These are phyloP conservation scores for Monosporozyma yasuniensis DNA, from an alignment of 805 yeast species.

Conservation along the genomic window DNA sequence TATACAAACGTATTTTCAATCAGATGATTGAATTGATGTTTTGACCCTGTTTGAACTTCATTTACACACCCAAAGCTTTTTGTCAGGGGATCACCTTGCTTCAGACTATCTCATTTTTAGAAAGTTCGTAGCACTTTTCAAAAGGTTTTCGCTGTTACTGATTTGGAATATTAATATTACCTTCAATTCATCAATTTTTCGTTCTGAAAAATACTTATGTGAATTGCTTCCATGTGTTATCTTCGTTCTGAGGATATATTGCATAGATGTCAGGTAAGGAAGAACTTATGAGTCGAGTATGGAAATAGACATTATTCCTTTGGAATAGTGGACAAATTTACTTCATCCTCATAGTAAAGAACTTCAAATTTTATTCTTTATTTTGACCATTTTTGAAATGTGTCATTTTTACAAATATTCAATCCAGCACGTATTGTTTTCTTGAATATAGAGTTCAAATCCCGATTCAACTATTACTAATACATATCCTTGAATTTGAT, in stretches of 20 bases:
- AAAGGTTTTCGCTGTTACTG: neutral
- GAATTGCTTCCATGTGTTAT: neutral
- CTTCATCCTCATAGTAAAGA: neutral
- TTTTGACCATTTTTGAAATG: too few species aligned
- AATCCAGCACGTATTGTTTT: too few species aligned
- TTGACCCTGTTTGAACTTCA: neutral
- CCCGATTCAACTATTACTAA: too few species aligned
- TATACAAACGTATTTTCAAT: neutral
- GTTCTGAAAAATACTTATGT: neutral
- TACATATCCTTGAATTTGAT: too few species aligned
- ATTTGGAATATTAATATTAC: neutral
- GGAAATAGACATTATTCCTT: neutral
- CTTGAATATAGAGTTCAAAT: too few species aligned
- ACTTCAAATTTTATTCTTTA: neutral
- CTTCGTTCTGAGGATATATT: neutral
- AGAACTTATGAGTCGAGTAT: neutral
- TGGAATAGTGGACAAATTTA: neutral
- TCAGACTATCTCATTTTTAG: neutral
- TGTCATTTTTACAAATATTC: too few species aligned
- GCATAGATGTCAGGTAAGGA: neutral
- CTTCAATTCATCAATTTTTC: neutral
- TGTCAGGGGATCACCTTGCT: neutral
- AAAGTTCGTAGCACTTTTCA: neutral
- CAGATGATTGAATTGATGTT: neutral
- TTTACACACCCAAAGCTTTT: neutral